Evolutionary conservation across 2,329 filamentous ascomycete species (phyloP), one percentile per base, ranked within the genome.

Genomic region (Paracoccidioides brasiliensis): DNA sequence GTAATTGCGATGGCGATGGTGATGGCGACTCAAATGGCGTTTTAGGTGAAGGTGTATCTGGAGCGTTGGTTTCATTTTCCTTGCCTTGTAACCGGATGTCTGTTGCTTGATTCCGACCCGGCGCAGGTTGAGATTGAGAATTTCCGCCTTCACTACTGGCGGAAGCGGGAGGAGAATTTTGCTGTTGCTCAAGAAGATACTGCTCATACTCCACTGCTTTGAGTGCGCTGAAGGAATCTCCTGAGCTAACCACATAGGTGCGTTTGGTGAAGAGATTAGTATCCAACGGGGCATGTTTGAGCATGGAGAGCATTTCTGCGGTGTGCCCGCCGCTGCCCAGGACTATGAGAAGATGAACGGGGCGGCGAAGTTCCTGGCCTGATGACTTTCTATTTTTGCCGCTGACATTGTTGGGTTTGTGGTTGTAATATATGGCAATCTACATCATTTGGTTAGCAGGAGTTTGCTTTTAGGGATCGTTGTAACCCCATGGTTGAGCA

Each of bases 241-340:
- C 90, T 1, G 80, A 82, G 60, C 85, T 86, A 55, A 94, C 78
- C 28, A 95, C 73, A 69, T 95, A 98, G 33, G 88, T 91, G 32
- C 93, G 81, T 63, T 87, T 84, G 4, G 72, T 75, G 66, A 72
- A 84, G 72, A 64, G 70, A 67, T 54, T 67, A 46, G 60, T 75
- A 46, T 72, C 64, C 43, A 76, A 42, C 72, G 71, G 56, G 74
- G 76, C 65, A 79, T 80, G 61, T 78, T 80, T 62, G 76, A 98
- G 81, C 75, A 96, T 86, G 65, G 85, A 83, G 59, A 95, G 78
- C 86, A 98, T 95, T 71, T 98, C 93, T 50, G 89, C 84, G 0
- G 93, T 96, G 72, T 98, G 93, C 0, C 93, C 93, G 37, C 93
- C 93, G 2, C 88, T 94, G 53, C 93, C 93, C 30, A 97, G 84